phyloP scores from a whole-genome alignment of 2,329 filamentous ascomycete species.

The Proliferodiscus dingleyae region DNA sequence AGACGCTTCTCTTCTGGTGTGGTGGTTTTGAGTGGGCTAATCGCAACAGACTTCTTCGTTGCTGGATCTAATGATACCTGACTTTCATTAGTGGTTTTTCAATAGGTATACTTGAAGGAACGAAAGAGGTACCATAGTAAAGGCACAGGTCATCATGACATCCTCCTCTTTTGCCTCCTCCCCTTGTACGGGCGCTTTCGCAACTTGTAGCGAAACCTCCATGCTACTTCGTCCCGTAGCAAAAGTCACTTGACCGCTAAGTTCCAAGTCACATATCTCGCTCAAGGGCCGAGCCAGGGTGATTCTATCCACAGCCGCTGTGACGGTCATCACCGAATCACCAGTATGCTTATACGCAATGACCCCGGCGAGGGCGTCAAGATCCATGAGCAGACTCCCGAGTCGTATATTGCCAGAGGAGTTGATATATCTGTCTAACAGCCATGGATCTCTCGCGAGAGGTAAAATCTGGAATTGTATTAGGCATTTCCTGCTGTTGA shows the following conservation, averaged over 20 bases:
- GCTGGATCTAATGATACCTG: conserved; percentile 55
- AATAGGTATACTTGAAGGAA: not conserved
- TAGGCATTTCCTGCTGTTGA: conserved; percentile 12
- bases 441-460: conserved; percentile 63
- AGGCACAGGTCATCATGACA: conserved; percentile 64
- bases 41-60: conserved; percentile 60
- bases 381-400: conserved; percentile 55
- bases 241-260: conserved; percentile 51
- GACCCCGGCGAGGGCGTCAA: conserved; percentile 67
- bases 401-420: conserved; percentile 60
- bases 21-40: conserved; percentile 55
- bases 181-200: conserved; percentile 54
- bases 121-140: conserved; percentile 57
- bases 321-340: conserved; percentile 44
- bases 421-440: conserved; percentile 66
- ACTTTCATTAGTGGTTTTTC: not conserved
- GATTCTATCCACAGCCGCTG: conserved; percentile 37
- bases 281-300: conserved; percentile 56
- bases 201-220: conserved; percentile 65
- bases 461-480: conserved; percentile 48
- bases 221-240: conserved; percentile 63
- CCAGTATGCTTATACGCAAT: conserved; percentile 66
- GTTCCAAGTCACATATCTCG: conserved; percentile 65
- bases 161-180: conserved; percentile 51
- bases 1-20: conserved; percentile 58